phyloP scores from a whole-genome alignment of 768 basidiomycete genomes.

The Kockovaella imperatae region DNA sequence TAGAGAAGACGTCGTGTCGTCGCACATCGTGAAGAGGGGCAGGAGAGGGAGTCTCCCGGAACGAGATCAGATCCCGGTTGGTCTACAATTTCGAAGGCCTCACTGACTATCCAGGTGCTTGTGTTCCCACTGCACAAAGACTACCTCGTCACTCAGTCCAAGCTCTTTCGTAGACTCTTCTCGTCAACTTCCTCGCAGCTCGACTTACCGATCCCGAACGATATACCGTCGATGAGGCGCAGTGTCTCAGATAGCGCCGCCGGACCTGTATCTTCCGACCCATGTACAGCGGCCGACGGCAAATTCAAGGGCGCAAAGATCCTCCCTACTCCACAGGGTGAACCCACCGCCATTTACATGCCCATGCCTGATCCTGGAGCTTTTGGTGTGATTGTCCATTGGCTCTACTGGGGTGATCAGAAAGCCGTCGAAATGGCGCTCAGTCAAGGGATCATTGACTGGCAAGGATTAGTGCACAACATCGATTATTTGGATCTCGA shows the following conservation, averaged over 20 bases:
- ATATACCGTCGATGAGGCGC: no score
- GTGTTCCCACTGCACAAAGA: constrained; percentile 57
- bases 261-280: background rate
- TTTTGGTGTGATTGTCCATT: constrained; percentile 37
- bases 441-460: constrained; percentile 58
- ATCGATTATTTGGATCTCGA: constrained; percentile 78
- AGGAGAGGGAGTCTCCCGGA: constrained; percentile 13
- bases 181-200: constrained; percentile 58
- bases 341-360: constrained; percentile 26
- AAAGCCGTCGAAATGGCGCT: constrained; percentile 61
- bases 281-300: no score
- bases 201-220: constrained; percentile 5
- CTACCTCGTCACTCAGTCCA: constrained; percentile 72
- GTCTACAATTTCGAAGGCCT: background rate
- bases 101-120: constrained; percentile 14
- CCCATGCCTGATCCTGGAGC: constrained; percentile 40
- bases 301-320: constrained; percentile 17
- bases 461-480: constrained; percentile 82
- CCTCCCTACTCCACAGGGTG: constrained; percentile 19
- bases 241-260: no score
- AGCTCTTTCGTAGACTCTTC: constrained; percentile 52
- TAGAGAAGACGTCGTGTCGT: constrained; percentile 2
- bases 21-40: constrained; percentile 3
- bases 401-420: constrained; percentile 52
- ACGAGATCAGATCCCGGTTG: constrained; percentile 2